Evolutionary conservation across 228 moss, liverwort and hornwort species (phyloP), one percentile per base, ranked within the genome.

Genomic region (Sphagnum magellanicum): DNA sequence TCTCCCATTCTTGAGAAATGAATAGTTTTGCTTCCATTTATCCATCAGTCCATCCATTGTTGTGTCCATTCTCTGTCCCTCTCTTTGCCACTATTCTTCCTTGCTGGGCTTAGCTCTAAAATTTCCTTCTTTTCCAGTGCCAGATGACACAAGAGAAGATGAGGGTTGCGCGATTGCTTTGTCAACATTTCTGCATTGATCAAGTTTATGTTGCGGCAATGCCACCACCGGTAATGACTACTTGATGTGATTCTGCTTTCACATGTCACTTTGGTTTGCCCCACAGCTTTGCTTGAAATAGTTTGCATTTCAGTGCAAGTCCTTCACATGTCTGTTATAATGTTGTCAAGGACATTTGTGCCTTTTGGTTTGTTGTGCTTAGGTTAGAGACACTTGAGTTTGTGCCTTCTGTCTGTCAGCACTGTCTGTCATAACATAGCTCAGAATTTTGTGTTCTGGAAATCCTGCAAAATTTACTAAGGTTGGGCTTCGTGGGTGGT

Each of bases 161-260:
- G 61, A 89, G 81, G 75, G 84, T 88, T 50, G 72, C 88, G 64
- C 82, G 83, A 63, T 67, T 75, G 69, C 74, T 96, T 58, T 81
- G 75, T 60, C 84, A 78, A 62, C 78, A 81, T 57, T 96, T 83
- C 72, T 84, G 84, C 71, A 76, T 96, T 74, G 91, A 92, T 68
- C 85, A 84, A 75, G 77, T 84, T 46, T 92, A 96, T 71, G 91
- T 96, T 60, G 89, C 92, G 67, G 90, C 89, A 32, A 96, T 96
- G 95, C 84, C 95, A 72, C 70, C 77, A 67, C 71, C 65, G 74
- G 95, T 95, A 69, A 67, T 8, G 32, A 32, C 3, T 55, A 55
- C 12, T 55, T 55, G 55, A 12, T 8, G 55, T 3, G 3, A 32
- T 32, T 32, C 32, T 76, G 51, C 8, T 12, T 16, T n/a, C 51